Base-by-base conservation (phyloP, 108 stramenopile species). In the Skeletonema marinoi region DNA sequence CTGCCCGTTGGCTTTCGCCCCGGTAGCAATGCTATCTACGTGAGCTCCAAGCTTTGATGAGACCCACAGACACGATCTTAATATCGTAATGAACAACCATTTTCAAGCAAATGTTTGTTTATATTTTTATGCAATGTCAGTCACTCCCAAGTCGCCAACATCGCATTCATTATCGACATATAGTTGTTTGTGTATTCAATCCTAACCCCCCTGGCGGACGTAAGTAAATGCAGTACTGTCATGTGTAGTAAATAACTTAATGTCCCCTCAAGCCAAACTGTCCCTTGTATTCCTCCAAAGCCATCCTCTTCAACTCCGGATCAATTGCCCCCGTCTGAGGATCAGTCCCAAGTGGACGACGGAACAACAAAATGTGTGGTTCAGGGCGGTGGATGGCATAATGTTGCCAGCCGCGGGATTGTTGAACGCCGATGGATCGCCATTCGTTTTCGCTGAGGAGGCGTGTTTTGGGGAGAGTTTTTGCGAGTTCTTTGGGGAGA, bases 301-400 rank as follows among this genome's bases (percentile, higher is more conserved):
- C 93, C 74, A 86, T 70, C 35, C 89, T 84, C 60, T 93, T 84
- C 79, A 97, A 84, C 65, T 93, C 92, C 2, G 91, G 86, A 85
- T 97, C 93, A 12, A 96, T 87, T 42, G 85, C 86, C 25, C 97
- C 97, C 38, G 94, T 94, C 71, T 96, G 90, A 60, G 97, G 97
- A 87, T 99, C 98, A 7, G 99, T 99, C 64, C 99, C 99, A 7
- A 99, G 84, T 1, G 97, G 97, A 54, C 99, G 88, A 69, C 98
- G 94, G 88, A 99, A 99, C 33, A 99, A 83, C 38, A 99, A 91
- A 75, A 99, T 98, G 85, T 99, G 98, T 36, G 97, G 99, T 80
- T 99, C 99, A 11, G 99, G 99, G 38, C 94, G 91, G 78, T 99
- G 99, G 75, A 98, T 96, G 32, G 98, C 98, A 86, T 98, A 99